phyloP scores from a whole-genome alignment of 768 basidiomycete genomes.

The Suillus paluster region DNA sequence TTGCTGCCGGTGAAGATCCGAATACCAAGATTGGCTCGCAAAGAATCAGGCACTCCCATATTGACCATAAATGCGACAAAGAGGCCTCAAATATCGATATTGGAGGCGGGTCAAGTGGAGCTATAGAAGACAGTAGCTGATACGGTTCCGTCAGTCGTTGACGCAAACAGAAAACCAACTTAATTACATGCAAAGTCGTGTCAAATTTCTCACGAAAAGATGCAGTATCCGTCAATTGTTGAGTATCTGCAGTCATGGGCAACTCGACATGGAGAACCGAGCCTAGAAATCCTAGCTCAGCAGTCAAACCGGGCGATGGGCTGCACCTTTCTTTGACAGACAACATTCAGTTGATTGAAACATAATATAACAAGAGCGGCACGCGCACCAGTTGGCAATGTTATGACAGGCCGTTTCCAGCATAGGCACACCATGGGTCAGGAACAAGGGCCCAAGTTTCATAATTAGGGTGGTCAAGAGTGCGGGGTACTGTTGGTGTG shows the following conservation, averaged over 20 bases:
- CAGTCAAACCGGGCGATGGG: conserved; percentile 62
- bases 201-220: conserved; percentile 57
- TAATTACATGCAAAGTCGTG: conserved; percentile 52
- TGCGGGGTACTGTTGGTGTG: conserved; percentile 80
- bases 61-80: conserved; percentile 73
- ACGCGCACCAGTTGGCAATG: conserved; percentile 78
- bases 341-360: conserved; percentile 14
- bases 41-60: conserved; percentile 93
- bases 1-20: conserved; percentile 76
- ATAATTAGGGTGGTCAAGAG: conserved; percentile 73
- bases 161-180: no score
- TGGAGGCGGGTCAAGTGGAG: conserved; percentile 61
- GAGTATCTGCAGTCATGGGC: conserved; percentile 69
- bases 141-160: conserved; percentile 1
- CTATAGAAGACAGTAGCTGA: conserved; percentile 71
- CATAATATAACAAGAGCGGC: conserved; percentile 2
- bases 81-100: conserved; percentile 66
- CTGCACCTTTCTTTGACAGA: conserved; percentile 72
- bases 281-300: conserved; percentile 87
- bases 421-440: conserved; percentile 76
- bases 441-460: conserved; percentile 76
- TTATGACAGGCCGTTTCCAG: conserved; percentile 87
- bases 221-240: conserved; percentile 66
- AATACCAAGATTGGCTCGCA: conserved; percentile 91
- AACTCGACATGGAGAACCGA: conserved; percentile 73